Evolutionary conservation across 495 filamentous ascomycete species (phyloP).

Genomic region (Acidomyces sp.): DNA sequence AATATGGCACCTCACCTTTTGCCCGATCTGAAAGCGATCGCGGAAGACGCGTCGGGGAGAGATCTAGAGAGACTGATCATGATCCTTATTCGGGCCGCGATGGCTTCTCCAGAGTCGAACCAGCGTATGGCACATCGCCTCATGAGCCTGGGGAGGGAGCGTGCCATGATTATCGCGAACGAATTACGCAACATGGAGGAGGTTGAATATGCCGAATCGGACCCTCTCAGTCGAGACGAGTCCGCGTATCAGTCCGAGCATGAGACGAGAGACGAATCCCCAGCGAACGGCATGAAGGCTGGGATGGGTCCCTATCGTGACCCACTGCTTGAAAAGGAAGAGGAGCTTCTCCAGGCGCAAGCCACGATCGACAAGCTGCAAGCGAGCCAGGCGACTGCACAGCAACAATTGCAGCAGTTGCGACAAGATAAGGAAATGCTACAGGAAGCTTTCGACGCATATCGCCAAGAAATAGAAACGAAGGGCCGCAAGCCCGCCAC

Average conservation of each 20-base stretch:
- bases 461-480: conserved; percentile 23
- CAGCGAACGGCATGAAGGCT: conserved; percentile 11
- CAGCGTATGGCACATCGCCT: conserved; percentile 28
- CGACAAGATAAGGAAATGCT: conserved; percentile 22
- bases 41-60: conserved; percentile 27
- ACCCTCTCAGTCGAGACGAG: conserved; percentile 12
- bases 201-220: conserved; percentile 17
- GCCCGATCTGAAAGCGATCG: conserved; percentile 48
- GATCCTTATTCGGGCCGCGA: conserved; percentile 26
- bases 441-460: conserved; percentile 29
- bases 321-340: conserved; percentile 26
- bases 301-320: conserved; percentile 20
- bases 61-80: conserved; percentile 21
- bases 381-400: conserved; percentile 10
- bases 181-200: conserved; percentile 27
- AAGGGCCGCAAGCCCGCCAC: conserved; percentile 14
- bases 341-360: conserved; percentile 21
- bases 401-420: conserved; percentile 21
- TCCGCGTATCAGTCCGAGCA: conserved; percentile 13
- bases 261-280: conserved; percentile 1
- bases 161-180: conserved; percentile 23
- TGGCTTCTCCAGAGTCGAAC: conserved; percentile 27
- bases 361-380: conserved; percentile 18
- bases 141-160: conserved; percentile 22
- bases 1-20: conserved; percentile 32